phyloP scores from a whole-genome alignment of 306 rosid genomes.

The Trifolium dubium region DNA sequence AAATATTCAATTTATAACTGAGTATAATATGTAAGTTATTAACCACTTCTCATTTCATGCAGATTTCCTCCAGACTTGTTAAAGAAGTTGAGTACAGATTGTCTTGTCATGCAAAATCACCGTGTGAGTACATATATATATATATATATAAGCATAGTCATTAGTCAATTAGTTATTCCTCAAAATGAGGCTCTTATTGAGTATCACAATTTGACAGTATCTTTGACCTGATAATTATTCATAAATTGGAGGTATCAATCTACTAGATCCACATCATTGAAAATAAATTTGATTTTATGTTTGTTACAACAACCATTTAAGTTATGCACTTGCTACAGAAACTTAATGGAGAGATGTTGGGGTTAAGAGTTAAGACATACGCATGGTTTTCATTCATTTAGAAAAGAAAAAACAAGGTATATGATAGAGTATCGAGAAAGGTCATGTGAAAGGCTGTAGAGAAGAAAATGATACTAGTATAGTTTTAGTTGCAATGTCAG shows the following conservation, averaged over 20 bases:
- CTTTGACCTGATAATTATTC: constrained; percentile 18
- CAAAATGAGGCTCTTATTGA: neutral
- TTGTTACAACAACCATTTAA: neutral
- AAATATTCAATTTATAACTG: constrained; percentile 10
- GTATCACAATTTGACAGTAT: neutral
- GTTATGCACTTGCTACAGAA: neutral
- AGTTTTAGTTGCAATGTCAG: too few relatives aligned
- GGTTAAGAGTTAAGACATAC: too few relatives aligned
- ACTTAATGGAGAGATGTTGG: neutral
- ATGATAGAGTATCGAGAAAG: too few relatives aligned
- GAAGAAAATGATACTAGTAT: too few relatives aligned
- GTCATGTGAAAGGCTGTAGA: too few relatives aligned
- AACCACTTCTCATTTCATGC: constrained; percentile 35
- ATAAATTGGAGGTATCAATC: constrained; percentile 15
- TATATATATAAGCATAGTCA: neutral
- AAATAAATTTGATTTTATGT: neutral
- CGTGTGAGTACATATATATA: constrained; percentile 55
- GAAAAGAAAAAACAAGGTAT: too few relatives aligned
- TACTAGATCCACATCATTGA: neutral
- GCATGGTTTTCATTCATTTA: too few relatives aligned
- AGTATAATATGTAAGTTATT: constrained; percentile 3
- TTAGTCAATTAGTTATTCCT: constrained; percentile 2
- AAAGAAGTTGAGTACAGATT: constrained; percentile 73
- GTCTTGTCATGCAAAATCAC: constrained; percentile 88
- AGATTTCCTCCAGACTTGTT: constrained; percentile 88